Percentiles rank a stretch among this genome's conserved stretches.
Conservation (phyloP, 495 filamentous ascomycete genomes). For the Penicillium herquei region DNA sequence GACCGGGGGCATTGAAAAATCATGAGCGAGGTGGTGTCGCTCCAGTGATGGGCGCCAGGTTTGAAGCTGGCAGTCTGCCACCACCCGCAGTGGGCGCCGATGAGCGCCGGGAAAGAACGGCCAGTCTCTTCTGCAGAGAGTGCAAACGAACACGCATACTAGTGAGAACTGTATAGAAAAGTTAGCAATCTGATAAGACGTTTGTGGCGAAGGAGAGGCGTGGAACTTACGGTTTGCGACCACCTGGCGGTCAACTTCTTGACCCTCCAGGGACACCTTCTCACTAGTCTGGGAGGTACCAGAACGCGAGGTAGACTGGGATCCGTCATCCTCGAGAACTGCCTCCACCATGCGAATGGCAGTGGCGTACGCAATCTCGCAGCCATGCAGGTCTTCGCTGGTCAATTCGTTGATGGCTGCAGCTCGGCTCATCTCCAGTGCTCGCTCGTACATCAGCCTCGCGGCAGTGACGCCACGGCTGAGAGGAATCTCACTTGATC, state of each 20-base stretch:
- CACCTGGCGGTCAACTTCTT: slow-evolving; percentile 68
- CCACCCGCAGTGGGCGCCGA: slow-evolving; percentile 36
- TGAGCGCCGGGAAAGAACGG: slow-evolving; percentile 50
- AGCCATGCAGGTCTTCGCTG: slow-evolving; percentile 81
- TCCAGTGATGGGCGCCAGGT: slow-evolving; percentile 27
- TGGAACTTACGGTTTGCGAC: slow-evolving; percentile 65
- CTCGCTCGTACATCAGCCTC: slow-evolving; percentile 97
- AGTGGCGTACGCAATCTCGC: slow-evolving; percentile 90
- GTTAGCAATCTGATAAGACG: slow-evolving; percentile 19
- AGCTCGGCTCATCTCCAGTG: slow-evolving; percentile 90
- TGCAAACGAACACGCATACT: slow-evolving; percentile 57
- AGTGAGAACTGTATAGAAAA: slow-evolving; percentile 47
- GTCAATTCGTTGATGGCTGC: slow-evolving; percentile 95
- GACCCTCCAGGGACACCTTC: slow-evolving; percentile 52
- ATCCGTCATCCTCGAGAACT: slow-evolving; percentile 81
- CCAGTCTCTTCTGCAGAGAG: slow-evolving; percentile 57
- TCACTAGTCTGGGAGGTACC: slow-evolving; percentile 36
- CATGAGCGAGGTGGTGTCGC: slow-evolving; percentile 30
- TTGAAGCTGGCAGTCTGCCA: slow-evolving; percentile 33
- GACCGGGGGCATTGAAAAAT: neutral
- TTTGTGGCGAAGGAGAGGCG: neutral
- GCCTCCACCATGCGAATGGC: slow-evolving; percentile 93
- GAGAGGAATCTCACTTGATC: slow-evolving; percentile 65
- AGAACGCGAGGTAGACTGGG: slow-evolving; percentile 7
- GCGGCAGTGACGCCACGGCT: slow-evolving; percentile 83